phyloP scores from a whole-genome alignment of 805 yeast species.

The Candida coquimbonensis region DNA sequence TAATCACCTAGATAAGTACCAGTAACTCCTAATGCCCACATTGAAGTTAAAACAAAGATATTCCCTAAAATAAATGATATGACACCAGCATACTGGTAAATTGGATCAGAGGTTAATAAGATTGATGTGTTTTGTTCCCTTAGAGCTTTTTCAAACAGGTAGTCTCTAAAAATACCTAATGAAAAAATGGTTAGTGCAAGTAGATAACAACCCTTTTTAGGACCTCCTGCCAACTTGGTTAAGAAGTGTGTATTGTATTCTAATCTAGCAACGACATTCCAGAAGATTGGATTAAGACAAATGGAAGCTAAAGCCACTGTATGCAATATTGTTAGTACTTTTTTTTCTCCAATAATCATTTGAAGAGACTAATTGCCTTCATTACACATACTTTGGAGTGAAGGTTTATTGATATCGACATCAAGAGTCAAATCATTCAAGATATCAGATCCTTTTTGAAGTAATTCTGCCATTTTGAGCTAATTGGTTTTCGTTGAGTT shows the following conservation, averaged over 20 bases:
- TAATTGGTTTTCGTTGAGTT: too few relatives aligned
- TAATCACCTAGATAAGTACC: slow-evolving; percentile 97
- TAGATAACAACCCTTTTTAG: slow-evolving; percentile 72
- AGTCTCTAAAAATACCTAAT: slow-evolving; percentile 78
- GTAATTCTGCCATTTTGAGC: slow-evolving; percentile 8
- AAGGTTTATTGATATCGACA: slow-evolving; percentile 17
- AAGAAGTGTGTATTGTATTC: slow-evolving; percentile 75
- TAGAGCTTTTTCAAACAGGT: slow-evolving; percentile 65
- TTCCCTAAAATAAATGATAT: slow-evolving; percentile 62
- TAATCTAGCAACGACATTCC: slow-evolving; percentile 86
- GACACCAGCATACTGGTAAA: slow-evolving; percentile 45
- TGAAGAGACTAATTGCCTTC: background rate
- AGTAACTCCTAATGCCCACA: slow-evolving; percentile 90
- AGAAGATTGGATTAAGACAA: slow-evolving; percentile 88
- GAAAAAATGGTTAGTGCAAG: slow-evolving; percentile 80
- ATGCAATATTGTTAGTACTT: background rate
- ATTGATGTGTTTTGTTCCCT: slow-evolving; percentile 60
- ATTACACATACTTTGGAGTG: slow-evolving; percentile 17
- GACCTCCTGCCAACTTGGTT: slow-evolving; percentile 67
- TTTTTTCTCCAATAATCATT: background rate
- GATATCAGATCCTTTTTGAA: slow-evolving; percentile 5
- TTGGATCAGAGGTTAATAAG: slow-evolving; percentile 35
- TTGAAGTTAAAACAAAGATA: slow-evolving; percentile 70
- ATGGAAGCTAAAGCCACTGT: slow-evolving; percentile 56
- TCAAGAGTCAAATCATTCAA: slow-evolving; percentile 5